Evolutionary conservation across 768 basidiomycete genomes (phyloP).

Genomic region (Suillus luteus): DNA sequence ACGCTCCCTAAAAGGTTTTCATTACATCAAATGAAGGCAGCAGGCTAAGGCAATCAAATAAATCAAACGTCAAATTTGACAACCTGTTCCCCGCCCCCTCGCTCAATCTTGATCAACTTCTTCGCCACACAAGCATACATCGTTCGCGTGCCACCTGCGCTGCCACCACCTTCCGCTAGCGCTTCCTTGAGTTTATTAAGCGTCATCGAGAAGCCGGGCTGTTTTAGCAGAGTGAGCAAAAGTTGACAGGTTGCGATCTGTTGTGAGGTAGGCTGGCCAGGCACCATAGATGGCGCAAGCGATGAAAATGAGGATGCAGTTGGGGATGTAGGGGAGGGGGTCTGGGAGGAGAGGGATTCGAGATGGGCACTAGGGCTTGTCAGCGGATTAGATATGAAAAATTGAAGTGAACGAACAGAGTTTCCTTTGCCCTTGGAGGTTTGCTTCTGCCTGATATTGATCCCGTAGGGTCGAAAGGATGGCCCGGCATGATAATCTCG

Average conservation of each 20-base stretch:
- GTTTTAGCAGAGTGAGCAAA: slow-evolving; percentile 56
- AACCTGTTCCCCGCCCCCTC: slow-evolving; percentile 72
- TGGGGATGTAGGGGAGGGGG: slow-evolving; percentile 58
- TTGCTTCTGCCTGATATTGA: slow-evolving; percentile 33
- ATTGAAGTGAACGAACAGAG: slow-evolving; percentile 48
- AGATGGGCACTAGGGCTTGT: slow-evolving; percentile 50
- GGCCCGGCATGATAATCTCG: slow-evolving; percentile 62
- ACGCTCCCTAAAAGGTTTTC: not conserved
- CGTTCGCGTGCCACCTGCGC: slow-evolving; percentile 57
- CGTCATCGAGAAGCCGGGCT: slow-evolving; percentile 57
- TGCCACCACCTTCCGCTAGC: slow-evolving; percentile 44
- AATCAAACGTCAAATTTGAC: slow-evolving; percentile 66
- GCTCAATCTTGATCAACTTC: slow-evolving; percentile 73
- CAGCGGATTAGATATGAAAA: slow-evolving; percentile 8
- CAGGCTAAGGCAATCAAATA: slow-evolving; percentile 29
- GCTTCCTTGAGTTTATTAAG: slow-evolving; percentile 63
- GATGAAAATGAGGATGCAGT: slow-evolving; percentile 56
- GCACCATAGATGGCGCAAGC: slow-evolving; percentile 35
- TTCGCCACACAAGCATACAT: slow-evolving; percentile 83
- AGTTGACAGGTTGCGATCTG: slow-evolving; percentile 74
- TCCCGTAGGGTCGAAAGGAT: slow-evolving; percentile 40
- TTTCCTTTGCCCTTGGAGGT: slow-evolving; percentile 58
- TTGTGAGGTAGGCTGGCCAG: slow-evolving; percentile 54
- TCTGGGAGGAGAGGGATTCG: slow-evolving; percentile 51
- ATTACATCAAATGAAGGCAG: not conserved